These are phyloP conservation scores for Leccinum ochraceum DNA, from an alignment of 768 basidiomycete species.

Conservation along the genomic window DNA sequence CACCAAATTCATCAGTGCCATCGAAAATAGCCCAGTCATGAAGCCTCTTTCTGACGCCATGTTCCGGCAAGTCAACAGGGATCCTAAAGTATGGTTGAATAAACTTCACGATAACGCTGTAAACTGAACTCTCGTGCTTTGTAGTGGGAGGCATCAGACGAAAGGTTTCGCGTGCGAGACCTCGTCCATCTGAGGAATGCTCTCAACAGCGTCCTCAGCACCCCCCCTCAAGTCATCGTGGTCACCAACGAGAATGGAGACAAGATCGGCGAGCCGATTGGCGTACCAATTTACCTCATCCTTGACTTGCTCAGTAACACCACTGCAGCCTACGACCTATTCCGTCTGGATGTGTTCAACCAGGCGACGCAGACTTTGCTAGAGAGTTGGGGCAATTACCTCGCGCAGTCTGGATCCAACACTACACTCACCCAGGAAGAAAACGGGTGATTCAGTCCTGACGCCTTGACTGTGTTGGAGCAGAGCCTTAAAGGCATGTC, in stretches of 20 bases:
- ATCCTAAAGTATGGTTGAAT: background rate
- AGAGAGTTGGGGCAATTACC: conserved; percentile 4
- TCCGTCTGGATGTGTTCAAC: conserved; percentile 11
- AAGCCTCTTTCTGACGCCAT: background rate
- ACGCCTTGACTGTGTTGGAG: too few species aligned
- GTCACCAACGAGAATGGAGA: background rate
- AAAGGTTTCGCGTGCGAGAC: background rate
- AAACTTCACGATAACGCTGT: background rate
- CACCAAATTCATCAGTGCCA: background rate
- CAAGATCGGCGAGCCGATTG: conserved; percentile 19
- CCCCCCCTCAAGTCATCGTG: background rate
- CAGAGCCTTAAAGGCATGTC: too few species aligned
- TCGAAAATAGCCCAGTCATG: background rate
- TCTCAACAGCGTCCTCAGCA: background rate
- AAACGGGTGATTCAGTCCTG: too few species aligned
- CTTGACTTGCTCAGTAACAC: conserved; percentile 28
- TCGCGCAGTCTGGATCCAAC: background rate
- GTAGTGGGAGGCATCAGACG: background rate
- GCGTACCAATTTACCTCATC: conserved; percentile 16
- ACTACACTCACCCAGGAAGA: too few species aligned
- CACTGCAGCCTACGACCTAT: conserved; percentile 17
- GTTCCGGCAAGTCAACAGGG: background rate
- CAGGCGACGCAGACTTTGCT: background rate
- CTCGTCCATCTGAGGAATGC: background rate
- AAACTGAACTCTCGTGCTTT: background rate